Evolutionary conservation across 495 filamentous ascomycete species (phyloP).

Genomic region (Tuber aestivum): DNA sequence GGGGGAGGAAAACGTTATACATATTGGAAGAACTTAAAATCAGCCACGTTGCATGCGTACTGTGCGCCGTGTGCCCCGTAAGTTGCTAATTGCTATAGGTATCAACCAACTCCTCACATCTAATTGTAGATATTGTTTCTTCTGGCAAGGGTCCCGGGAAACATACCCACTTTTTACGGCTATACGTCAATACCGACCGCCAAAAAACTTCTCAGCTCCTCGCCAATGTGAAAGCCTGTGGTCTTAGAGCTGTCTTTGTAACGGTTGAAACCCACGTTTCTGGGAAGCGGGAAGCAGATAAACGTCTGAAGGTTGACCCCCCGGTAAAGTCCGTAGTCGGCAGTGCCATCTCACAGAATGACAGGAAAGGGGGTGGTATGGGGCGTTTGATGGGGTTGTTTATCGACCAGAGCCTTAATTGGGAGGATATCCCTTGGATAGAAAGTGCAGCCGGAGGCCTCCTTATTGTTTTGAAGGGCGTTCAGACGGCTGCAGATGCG

Average conservation of each 20-base stretch:
- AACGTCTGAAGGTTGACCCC: conserved; percentile 29
- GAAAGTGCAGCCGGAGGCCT: conserved; percentile 44
- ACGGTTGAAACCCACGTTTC: conserved; percentile 62
- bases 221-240: conserved; percentile 51
- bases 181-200: conserved; percentile 74
- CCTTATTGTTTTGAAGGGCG: conserved; percentile 60
- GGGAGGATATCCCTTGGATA: conserved; percentile 62
- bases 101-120: conserved; percentile 66
- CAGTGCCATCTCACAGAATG: conserved; percentile 48
- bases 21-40: conserved; percentile 48
- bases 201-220: conserved; percentile 62
- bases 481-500: conserved; percentile 60
- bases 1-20: conserved; percentile 50
- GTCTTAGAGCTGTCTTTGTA: conserved; percentile 61
- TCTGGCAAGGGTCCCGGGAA: conserved; percentile 44
- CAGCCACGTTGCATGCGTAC: neutral
- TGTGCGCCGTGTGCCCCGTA: neutral
- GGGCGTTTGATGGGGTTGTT: conserved; percentile 66
- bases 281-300: conserved; percentile 52
- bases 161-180: conserved; percentile 60
- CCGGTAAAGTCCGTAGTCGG: conserved; percentile 44
- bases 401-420: conserved; percentile 68
- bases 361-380: conserved; percentile 63
- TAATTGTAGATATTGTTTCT: conserved; percentile 56
- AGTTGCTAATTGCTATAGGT: conserved; percentile 45